phyloP scores from a whole-genome alignment of 2,329 filamentous ascomycete species.

The Diplodia scrobiculata region DNA sequence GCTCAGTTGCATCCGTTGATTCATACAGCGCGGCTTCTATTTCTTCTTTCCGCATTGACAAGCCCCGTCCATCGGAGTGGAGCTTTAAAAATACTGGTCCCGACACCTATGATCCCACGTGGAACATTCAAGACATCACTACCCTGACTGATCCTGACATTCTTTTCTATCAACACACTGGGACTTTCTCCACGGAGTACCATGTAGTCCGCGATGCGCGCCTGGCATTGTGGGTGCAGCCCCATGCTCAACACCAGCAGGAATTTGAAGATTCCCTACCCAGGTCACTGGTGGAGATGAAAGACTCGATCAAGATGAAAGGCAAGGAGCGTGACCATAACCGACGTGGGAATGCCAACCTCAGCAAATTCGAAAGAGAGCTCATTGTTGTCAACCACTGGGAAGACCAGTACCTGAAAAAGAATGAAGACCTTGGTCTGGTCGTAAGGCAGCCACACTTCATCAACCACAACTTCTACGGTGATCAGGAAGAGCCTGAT shows the following conservation, averaged over 20 bases:
- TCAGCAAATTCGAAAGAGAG: constrained; percentile 27
- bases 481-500: constrained; percentile 13
- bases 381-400: constrained; percentile 20
- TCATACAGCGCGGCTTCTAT: background rate
- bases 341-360: constrained; percentile 10
- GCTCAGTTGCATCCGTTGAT: constrained; percentile 6
- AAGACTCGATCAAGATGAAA: constrained; percentile 16
- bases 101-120: constrained; percentile 25
- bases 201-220: constrained; percentile 29
- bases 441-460: constrained; percentile 25
- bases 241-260: constrained; percentile 22
- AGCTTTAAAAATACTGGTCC: constrained; percentile 9
- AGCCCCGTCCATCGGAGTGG: constrained; percentile 1
- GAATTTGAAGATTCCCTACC: constrained; percentile 25
- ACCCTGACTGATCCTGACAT: constrained; percentile 35
- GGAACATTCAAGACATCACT: constrained; percentile 24
- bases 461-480: constrained; percentile 27
- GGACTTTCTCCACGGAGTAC: constrained; percentile 53
- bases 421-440: constrained; percentile 12
- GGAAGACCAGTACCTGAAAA: constrained; percentile 25
- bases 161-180: constrained; percentile 45
- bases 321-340: constrained; percentile 27
- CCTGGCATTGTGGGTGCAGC: constrained; percentile 14
- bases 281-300: constrained; percentile 24
- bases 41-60: constrained; percentile 1